phyloP scores from a whole-genome alignment of 495 filamentous ascomycete species.

The Xylaria acuta region DNA sequence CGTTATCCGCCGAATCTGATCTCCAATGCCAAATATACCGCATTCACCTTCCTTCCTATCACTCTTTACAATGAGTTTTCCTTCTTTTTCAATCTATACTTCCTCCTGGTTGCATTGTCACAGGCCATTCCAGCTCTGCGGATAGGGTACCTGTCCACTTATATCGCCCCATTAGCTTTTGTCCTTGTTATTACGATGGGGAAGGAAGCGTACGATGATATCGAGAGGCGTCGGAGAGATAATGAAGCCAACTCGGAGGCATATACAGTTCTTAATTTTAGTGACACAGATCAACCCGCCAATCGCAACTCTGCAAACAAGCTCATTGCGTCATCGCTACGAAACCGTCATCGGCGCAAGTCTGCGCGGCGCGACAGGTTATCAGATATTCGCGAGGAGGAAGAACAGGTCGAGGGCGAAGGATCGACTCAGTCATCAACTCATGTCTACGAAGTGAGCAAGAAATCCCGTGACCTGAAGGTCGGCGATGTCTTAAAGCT shows the following conservation, averaged over 20 bases:
- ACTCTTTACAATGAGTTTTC: constrained; percentile 99
- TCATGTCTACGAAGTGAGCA: constrained; percentile 66
- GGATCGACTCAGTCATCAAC: constrained; percentile 47
- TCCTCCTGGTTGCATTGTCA: constrained; percentile 90
- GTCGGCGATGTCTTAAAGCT: constrained; percentile 95
- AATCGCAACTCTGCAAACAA: constrained; percentile 41
- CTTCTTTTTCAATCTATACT: constrained; percentile 99
- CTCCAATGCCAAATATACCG: constrained; percentile 98
- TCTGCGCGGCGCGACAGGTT: constrained; percentile 46
- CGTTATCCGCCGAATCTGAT: constrained; percentile 84
- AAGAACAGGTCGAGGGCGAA: constrained; percentile 56
- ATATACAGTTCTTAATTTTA: constrained; percentile 80
- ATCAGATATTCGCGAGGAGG: constrained; percentile 60
- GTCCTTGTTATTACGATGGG: constrained; percentile 90
- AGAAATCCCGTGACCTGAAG: constrained; percentile 85
- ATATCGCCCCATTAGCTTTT: constrained; percentile 90
- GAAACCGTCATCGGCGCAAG: constrained; percentile 42
- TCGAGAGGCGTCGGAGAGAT: constrained; percentile 82
- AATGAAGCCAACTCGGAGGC: constrained; percentile 93
- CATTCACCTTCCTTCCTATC: constrained; percentile 89
- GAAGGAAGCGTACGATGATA: constrained; percentile 96
- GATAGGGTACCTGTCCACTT: constrained; percentile 94
- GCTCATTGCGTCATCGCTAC: constrained; percentile 44
- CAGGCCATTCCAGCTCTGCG: constrained; percentile 87
- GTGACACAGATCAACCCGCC: constrained; percentile 46